Evolutionary conservation across 108 stramenopile genomes (phyloP), one percentile per base, ranked within the genome.

Genomic region (Nitzschia sp.): DNA sequence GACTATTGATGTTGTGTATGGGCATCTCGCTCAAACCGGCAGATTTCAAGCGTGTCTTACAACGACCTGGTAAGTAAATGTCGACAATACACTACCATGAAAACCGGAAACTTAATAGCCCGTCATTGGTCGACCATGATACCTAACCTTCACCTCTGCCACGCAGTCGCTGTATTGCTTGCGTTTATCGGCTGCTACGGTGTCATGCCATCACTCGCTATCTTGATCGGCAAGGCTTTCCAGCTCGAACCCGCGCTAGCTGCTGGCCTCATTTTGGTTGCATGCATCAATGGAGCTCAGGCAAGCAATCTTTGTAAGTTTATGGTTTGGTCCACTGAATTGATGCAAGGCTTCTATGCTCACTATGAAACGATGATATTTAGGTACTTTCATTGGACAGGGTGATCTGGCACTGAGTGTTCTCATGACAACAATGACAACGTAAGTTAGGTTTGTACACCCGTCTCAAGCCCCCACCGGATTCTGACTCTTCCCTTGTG

Each of bases 191-290:
- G 80, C 33, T 83, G 85, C 67, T 85, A 85, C 45, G 65, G 35
- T 21, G 70, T 70, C 66, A 84, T 84, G 82, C 85, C 85, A 23
- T 53, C 15, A 23, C 71, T 85, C 29, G 82, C 80, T 19, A 59
- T 80, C 30, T 71, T 33, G 2, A 62, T 81, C 15, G 85, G 79
- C 31, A 54, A 63, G 18, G 51, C 31, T 9, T 80, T 80, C 18
- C 54, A 55, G 3, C 76, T 85, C 9, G 66, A 65, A 64, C 79
- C 82, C 17, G 72, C 72, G 17, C 59, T 85, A 15, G 61, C 83
- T n/a, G 85, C 85, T n/a, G 85, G 85, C 17, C 71, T 85, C 34
- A 81, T 85, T n/a, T 60, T 85, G n/a, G 85, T 85, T 30, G 82
- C 82, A 15, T 70, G 54, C 32, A 85, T 85, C 76, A 85, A 85